Percentiles rank a stretch among this genome's conserved stretches.
These are phyloP conservation scores for Starmera caribaea DNA, from an alignment of 805 yeast genomes.

Conservation along the genomic window DNA sequence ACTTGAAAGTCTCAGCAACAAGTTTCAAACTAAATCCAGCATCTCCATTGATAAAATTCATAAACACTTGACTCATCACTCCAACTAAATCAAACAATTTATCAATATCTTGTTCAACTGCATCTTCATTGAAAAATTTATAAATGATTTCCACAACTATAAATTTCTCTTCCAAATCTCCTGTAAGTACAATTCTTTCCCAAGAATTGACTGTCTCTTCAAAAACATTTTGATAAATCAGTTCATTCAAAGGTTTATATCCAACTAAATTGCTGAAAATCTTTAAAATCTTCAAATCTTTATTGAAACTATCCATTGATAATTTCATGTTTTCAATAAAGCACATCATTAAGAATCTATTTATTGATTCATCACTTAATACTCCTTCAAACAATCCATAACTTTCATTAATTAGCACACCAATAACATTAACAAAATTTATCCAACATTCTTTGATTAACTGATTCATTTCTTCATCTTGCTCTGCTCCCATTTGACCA, in stretches of 20 bases:
- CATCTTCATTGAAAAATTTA: slow-evolving; percentile 38
- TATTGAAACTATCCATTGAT: no score
- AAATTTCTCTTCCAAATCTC: slow-evolving; percentile 34
- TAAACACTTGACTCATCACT: slow-evolving; percentile 22
- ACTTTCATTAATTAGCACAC: slow-evolving; percentile 49
- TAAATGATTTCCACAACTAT: slow-evolving; percentile 47
- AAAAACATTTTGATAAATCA: slow-evolving; percentile 61
- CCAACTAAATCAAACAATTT: slow-evolving; percentile 76
- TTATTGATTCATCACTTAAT: slow-evolving; percentile 21
- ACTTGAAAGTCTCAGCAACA: no score
- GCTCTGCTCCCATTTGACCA: slow-evolving; percentile 17
- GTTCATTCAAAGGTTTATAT: slow-evolving; percentile 44
- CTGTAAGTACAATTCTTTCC: slow-evolving; percentile 59
- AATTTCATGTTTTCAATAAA: no score
- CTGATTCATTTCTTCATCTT: slow-evolving; percentile 30
- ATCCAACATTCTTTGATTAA: slow-evolving; percentile 60
- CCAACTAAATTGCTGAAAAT: slow-evolving; percentile 50
- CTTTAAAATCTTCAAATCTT: slow-evolving; percentile 28
- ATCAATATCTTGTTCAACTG: slow-evolving; percentile 49
- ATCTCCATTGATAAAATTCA: no score
- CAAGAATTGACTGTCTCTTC: slow-evolving; percentile 68
- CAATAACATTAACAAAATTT: slow-evolving; percentile 66
- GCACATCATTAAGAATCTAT: no score
- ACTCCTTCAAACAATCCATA: slow-evolving; percentile 33
- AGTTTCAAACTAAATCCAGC: no score